Evolutionary conservation across 176 grass and related monocot species (phyloP).

Genomic region (Oryza glumipatula): DNA sequence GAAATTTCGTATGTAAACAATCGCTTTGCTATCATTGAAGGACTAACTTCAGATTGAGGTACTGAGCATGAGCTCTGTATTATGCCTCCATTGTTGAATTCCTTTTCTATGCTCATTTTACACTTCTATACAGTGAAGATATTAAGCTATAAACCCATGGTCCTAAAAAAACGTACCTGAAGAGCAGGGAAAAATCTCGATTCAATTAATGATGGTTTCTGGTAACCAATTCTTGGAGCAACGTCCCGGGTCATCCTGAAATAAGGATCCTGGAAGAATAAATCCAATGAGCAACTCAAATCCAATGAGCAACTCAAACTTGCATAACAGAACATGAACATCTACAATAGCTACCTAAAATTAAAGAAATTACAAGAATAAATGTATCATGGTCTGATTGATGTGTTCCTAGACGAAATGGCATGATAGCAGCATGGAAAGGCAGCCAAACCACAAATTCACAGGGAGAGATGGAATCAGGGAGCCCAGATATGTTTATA

Average conservation of each 20-base stretch:
- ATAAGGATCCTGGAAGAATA: constrained; percentile 81
- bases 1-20: constrained; percentile 5
- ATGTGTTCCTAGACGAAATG: background rate
- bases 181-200: constrained; percentile 98
- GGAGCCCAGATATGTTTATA: constrained; percentile 40
- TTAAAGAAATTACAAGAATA: constrained; percentile 18
- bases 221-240: constrained; percentile 95
- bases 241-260: constrained; percentile 99
- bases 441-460: background rate
- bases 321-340: constrained; percentile 16
- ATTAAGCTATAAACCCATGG: constrained; percentile 27
- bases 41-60: background rate
- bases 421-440: background rate
- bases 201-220: constrained; percentile 93
- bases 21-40: constrained; percentile 14
- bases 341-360: background rate
- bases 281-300: constrained; percentile 13
- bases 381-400: constrained; percentile 1
- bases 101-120: constrained; percentile 1
- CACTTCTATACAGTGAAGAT: constrained; percentile 1
- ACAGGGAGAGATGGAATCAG: background rate
- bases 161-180: constrained; percentile 60
- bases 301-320: constrained; percentile 9
- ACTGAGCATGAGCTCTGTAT: background rate
- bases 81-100: background rate